These are phyloP conservation scores for Veloboletus limbatus DNA, from an alignment of 1,284 basidiomycete genomes.

Conservation along the genomic window DNA sequence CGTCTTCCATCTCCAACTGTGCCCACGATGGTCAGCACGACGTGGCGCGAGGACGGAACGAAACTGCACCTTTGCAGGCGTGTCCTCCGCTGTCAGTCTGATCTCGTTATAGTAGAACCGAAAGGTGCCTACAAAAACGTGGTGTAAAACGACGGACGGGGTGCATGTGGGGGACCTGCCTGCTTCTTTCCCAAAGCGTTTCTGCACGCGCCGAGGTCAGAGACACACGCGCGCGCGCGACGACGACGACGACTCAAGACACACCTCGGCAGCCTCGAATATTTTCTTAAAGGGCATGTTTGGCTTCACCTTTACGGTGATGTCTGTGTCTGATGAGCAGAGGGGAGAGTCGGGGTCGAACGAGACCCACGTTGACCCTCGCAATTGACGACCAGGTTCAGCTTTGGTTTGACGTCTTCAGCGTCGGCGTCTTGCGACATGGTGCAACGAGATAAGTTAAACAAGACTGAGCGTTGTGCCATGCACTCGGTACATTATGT, in stretches of 20 bases:
- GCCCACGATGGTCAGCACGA: slow-evolving; percentile 3
- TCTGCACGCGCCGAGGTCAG: slow-evolving; percentile 35
- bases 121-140: slow-evolving; percentile 46
- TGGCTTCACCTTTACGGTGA: slow-evolving; percentile 64
- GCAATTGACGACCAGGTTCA: slow-evolving; percentile 53
- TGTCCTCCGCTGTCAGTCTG: slow-evolving; percentile 46
- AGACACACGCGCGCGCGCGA: background rate
- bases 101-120: slow-evolving; percentile 55
- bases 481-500: slow-evolving; percentile 19
- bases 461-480: too few species aligned
- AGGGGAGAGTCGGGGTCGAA: background rate
- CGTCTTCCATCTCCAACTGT: slow-evolving; percentile 30
- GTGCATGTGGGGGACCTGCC: slow-evolving; percentile 36
- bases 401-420: slow-evolving; percentile 67
- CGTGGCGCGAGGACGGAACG: background rate
- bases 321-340: slow-evolving; percentile 37
- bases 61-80: slow-evolving; percentile 48
- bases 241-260: slow-evolving; percentile 21
- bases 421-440: slow-evolving; percentile 54
- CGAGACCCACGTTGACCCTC: slow-evolving; percentile 44
- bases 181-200: slow-evolving; percentile 56
- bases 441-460: background rate
- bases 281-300: slow-evolving; percentile 64
- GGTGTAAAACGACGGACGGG: background rate
- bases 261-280: slow-evolving; percentile 62